Percentiles rank a stretch among this genome's conserved stretches.
Conservation (phyloP, 2,329 filamentous ascomycete genomes). For the Dactylellina haptotyla region DNA sequence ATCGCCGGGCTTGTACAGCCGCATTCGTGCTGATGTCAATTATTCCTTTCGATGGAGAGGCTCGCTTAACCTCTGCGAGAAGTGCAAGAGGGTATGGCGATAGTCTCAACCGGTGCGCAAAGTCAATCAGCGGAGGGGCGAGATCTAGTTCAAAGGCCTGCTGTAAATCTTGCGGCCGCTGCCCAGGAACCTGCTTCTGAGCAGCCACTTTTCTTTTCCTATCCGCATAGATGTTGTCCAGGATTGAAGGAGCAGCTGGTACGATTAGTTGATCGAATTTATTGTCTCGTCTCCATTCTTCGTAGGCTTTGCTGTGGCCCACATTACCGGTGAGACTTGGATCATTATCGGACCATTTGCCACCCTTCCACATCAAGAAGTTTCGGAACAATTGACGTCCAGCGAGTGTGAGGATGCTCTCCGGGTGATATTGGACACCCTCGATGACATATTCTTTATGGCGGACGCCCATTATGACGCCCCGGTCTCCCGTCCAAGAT, state of each 20-base stretch:
- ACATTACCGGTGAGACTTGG: constrained; percentile 62
- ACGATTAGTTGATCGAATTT: constrained; percentile 54
- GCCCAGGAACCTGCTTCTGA: constrained; percentile 87
- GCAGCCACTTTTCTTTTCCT: constrained; percentile 78
- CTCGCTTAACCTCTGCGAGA: constrained; percentile 97
- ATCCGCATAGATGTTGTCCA: constrained; percentile 88
- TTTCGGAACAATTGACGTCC: constrained; percentile 91
- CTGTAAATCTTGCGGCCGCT: constrained; percentile 82
- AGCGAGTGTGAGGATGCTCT: constrained; percentile 92
- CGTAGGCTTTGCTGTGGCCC: constrained; percentile 56
- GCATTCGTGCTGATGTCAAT: constrained; percentile 89
- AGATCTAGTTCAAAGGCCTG: constrained; percentile 85
- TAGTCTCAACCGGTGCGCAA: constrained; percentile 81
- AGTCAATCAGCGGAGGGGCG: constrained; percentile 82
- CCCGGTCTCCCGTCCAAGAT: constrained; percentile 85
- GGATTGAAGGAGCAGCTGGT: constrained; percentile 69
- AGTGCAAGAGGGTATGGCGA: constrained; percentile 70
- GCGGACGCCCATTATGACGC: constrained; percentile 94
- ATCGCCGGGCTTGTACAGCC: constrained; percentile 87
- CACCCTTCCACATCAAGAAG: constrained; percentile 86
- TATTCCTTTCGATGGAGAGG: constrained; percentile 93
- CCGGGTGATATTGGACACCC: constrained; percentile 96
- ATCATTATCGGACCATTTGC: constrained; percentile 88
- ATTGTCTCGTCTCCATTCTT: constrained; percentile 49
- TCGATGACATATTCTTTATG: constrained; percentile 93